phyloP scores from a whole-genome alignment of 495 filamentous ascomycete species.

The Lichina pygmaea region DNA sequence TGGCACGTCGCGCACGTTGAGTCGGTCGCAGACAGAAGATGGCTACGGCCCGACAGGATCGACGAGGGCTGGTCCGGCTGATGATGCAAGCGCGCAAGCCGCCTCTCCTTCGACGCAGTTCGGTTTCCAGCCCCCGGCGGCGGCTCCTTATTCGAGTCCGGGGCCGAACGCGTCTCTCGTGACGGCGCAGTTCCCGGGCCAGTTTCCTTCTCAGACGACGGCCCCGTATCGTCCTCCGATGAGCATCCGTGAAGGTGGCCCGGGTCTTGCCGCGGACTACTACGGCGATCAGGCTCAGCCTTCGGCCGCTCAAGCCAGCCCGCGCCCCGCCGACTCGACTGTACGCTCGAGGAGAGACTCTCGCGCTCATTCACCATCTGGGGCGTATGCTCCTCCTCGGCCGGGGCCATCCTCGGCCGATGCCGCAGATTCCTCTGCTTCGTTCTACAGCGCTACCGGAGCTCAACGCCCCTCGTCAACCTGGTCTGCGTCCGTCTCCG shows the following conservation, averaged over 20 bases:
- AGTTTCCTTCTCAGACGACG: slow-evolving; percentile 19
- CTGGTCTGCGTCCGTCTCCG: background rate
- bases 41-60: slow-evolving; percentile 1
- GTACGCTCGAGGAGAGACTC: slow-evolving; percentile 19
- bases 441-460: slow-evolving; percentile 1
- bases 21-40: slow-evolving; percentile 2
- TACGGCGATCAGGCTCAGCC: slow-evolving; percentile 39
- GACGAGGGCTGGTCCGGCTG: slow-evolving; percentile 14
- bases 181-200: slow-evolving; percentile 29
- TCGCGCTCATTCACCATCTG: slow-evolving; percentile 1
- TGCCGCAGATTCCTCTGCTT: slow-evolving; percentile 5
- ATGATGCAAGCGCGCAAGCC: background rate
- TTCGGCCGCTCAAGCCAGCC: slow-evolving; percentile 30
- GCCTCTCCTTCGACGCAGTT: slow-evolving; percentile 4
- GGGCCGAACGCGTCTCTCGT: slow-evolving; percentile 26
- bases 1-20: slow-evolving; percentile 8
- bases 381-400: background rate
- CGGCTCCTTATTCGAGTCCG: slow-evolving; percentile 11
- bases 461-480: background rate
- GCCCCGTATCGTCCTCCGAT: slow-evolving; percentile 26
- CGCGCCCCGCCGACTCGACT: slow-evolving; percentile 23
- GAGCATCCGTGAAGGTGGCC: slow-evolving; percentile 12
- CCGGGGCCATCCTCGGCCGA: slow-evolving; percentile 2
- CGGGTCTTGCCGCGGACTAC: slow-evolving; percentile 36
- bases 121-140: slow-evolving; percentile 1